Conservation (phyloP, 2,329 filamentous ascomycete genomes). For the Aureobasidium sp. region DNA sequence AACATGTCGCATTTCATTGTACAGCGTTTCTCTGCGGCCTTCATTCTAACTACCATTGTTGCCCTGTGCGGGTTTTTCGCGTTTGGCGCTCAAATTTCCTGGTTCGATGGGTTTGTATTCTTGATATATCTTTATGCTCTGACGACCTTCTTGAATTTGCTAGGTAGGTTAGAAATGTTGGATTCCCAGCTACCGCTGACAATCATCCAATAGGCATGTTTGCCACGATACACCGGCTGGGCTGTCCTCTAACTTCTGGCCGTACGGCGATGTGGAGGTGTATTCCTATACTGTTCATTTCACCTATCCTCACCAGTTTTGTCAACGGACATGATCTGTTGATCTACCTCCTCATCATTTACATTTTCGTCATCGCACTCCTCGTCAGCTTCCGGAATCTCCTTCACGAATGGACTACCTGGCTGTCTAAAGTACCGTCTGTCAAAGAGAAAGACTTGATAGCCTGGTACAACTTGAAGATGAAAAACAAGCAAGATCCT, state of each 20-base stretch:
- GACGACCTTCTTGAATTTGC: constrained; percentile 51
- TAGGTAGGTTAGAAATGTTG: constrained; percentile 24
- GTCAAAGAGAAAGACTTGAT: constrained; percentile 45
- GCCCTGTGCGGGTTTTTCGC: constrained; percentile 19
- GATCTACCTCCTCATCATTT: constrained; percentile 51
- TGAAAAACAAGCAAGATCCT: constrained; percentile 20
- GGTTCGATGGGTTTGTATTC: constrained; percentile 45
- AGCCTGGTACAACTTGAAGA: constrained; percentile 40
- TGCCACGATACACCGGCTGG: constrained; percentile 18
- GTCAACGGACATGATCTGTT: constrained; percentile 45
- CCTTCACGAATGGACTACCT: constrained; percentile 52
- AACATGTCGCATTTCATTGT: constrained; percentile 19
- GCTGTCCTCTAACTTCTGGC: constrained; percentile 36
- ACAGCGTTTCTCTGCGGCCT: constrained; percentile 16
- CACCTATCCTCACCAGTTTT: constrained; percentile 50
- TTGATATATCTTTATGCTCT: constrained; percentile 52
- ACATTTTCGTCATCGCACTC: constrained; percentile 45
- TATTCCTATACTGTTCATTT: constrained; percentile 50
- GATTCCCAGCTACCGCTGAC: background rate
- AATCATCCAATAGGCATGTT: constrained; percentile 1
- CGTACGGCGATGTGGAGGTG: constrained; percentile 49
- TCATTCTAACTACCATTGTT: constrained; percentile 16
- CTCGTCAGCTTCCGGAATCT: constrained; percentile 48
- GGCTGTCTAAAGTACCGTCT: constrained; percentile 46
- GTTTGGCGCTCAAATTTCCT: constrained; percentile 15